Percentiles rank a stretch among this genome's conserved stretches.
Evolutionary conservation across 768 basidiomycete species (phyloP).

Genomic region (Phlegmacium glaucopus): DNA sequence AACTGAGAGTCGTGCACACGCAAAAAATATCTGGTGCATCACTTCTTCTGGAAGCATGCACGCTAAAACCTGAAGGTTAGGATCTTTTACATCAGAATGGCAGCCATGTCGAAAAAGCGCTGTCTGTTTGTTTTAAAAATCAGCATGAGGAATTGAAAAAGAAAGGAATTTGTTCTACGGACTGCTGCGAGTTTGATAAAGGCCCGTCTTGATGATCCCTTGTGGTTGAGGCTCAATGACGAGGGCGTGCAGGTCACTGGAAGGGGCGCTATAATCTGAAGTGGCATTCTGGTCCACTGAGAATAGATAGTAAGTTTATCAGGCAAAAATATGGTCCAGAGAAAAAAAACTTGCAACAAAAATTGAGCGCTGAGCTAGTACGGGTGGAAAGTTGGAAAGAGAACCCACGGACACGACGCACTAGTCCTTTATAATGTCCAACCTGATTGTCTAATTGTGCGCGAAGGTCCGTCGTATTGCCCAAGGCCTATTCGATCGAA

Average conservation of each 20-base stretch:
- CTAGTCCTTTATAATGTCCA: too few relatives aligned
- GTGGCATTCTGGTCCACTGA: not conserved
- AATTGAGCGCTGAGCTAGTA: too few relatives aligned
- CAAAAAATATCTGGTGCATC: constrained; percentile 26
- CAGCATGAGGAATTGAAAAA: not conserved
- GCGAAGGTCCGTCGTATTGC: too few relatives aligned
- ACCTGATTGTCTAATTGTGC: too few relatives aligned
- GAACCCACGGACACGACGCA: too few relatives aligned
- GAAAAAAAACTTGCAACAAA: too few relatives aligned
- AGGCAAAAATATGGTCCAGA: too few relatives aligned
- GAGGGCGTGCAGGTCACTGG: not conserved
- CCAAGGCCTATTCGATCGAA: too few relatives aligned
- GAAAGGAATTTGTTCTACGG: not conserved
- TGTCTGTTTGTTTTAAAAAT: constrained; percentile 10
- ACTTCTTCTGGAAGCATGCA: constrained; percentile 27
- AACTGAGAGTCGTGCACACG: constrained; percentile 17
- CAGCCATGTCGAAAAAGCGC: constrained; percentile 20
- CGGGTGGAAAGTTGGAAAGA: too few relatives aligned
- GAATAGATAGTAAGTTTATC: too few relatives aligned
- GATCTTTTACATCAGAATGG: constrained; percentile 14
- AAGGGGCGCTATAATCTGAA: not conserved
- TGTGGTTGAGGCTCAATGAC: not conserved
- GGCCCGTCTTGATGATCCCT: constrained; percentile 6
- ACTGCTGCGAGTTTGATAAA: constrained; percentile 17
- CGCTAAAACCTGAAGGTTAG: constrained; percentile 11